Evolutionary conservation across 106 monocot genomes (phyloP).

Genomic region (Acanthochlamys bracteata): DNA sequence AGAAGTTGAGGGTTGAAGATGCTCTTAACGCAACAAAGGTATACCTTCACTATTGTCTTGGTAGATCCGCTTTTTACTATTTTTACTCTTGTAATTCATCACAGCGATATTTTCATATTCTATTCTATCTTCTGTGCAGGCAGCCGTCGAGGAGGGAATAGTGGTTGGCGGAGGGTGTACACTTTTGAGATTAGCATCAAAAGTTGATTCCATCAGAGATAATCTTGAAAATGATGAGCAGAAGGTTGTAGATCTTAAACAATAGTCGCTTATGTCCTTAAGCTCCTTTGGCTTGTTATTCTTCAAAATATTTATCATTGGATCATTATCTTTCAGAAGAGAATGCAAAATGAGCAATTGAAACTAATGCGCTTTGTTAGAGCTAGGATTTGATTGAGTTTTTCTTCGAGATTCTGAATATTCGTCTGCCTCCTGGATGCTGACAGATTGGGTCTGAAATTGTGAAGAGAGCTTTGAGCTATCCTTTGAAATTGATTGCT

Average conservation of each 20-base stretch:
- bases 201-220: slow-evolving; percentile 64
- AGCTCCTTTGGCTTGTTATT: neutral
- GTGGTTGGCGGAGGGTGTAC: slow-evolving; percentile 79
- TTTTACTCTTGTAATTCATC: neutral
- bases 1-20: slow-evolving; percentile 78
- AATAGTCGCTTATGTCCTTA: neutral
- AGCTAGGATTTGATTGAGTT: neutral
- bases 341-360: neutral
- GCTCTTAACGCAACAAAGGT: slow-evolving; percentile 82
- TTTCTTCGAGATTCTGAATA: neutral
- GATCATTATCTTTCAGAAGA: neutral
- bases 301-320: neutral
- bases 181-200: slow-evolving; percentile 57
- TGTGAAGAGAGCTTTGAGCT: slow-evolving; percentile 57
- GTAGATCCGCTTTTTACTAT: neutral
- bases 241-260: slow-evolving; percentile 25
- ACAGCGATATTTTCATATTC: neutral
- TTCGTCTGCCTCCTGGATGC: neutral
- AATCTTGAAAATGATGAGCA: slow-evolving; percentile 68
- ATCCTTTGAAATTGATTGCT: slow-evolving; percentile 66
- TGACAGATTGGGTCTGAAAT: slow-evolving; percentile 63
- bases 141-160: slow-evolving; percentile 78
- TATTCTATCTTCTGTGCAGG: slow-evolving; percentile 21
- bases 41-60: neutral
- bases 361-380: neutral